These are phyloP conservation scores for Talaromyces rugulosus DNA, from an alignment of 2,329 filamentous ascomycete genomes.

Conservation along the genomic window DNA sequence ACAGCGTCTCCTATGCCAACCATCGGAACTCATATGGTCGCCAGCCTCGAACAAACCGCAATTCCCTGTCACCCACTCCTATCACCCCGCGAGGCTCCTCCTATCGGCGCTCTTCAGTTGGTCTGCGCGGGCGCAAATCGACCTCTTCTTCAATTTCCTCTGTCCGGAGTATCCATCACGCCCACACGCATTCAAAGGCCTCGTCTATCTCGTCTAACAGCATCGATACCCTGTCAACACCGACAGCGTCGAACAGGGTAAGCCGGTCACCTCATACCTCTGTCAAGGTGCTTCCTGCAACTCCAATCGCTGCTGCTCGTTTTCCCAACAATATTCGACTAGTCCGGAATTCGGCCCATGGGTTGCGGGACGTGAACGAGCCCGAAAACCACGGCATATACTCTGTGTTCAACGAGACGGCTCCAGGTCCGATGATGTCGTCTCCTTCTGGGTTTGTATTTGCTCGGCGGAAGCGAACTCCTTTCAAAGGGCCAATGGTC, in stretches of 20 bases:
- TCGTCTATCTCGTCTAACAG: constrained; percentile 85
- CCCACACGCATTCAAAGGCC: constrained; percentile 87
- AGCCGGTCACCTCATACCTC: constrained; percentile 79
- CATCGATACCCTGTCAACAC: constrained; percentile 64
- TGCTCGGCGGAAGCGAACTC: constrained; percentile 42
- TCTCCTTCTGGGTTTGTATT: constrained; percentile 42
- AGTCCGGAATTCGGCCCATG: constrained; percentile 53
- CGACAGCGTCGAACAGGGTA: constrained; percentile 60
- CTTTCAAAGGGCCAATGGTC: constrained; percentile 44
- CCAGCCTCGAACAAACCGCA: constrained; percentile 48
- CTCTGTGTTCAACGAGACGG: constrained; percentile 35
- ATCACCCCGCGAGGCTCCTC: constrained; percentile 76
- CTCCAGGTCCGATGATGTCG: constrained; percentile 32
- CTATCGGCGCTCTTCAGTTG: constrained; percentile 75
- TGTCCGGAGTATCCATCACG: constrained; percentile 83
- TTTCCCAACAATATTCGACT: constrained; percentile 87
- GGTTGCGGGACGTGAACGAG: constrained; percentile 24
- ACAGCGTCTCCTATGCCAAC: constrained; percentile 39
- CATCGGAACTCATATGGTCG: constrained; percentile 39
- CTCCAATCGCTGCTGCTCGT: constrained; percentile 64
- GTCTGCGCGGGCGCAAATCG: constrained; percentile 86
- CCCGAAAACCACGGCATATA: constrained; percentile 19
- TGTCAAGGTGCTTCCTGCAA: constrained; percentile 91
- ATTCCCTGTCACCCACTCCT: constrained; percentile 80
- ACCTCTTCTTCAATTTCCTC: constrained; percentile 94